Evolutionary conservation across 768 basidiomycete genomes (phyloP), one percentile per base, ranked within the genome.

Genomic region (Trametes sanguinea): DNA sequence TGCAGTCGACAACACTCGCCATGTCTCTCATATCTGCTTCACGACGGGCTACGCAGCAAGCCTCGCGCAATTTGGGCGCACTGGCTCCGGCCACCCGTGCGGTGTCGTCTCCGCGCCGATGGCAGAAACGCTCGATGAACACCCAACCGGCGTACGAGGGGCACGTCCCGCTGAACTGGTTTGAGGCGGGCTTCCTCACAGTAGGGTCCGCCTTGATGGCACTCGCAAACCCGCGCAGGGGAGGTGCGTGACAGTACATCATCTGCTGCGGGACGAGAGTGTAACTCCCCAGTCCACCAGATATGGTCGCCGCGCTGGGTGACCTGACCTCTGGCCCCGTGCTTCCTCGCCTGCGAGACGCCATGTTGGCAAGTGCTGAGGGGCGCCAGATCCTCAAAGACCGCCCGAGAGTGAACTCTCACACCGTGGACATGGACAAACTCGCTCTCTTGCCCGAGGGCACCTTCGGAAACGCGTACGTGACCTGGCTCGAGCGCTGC

Each of bases 301-400:
- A 99, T 74, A 94, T 99, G 89, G 84, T 98, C 44, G 95, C 97
- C 10, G 90, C 93, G 4, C 82, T 98, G 8, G 94, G 93, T 27
- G 97, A 98, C 75, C 94, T 94, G 1, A 95, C 96, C 0, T 91
- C 94, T 6, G 89, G 91, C 2, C 81, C 85, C 0, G 85, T 87
- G 56, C 80, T 98, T 44, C 87, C 91, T 6, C 80, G 81, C 50
- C 76, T 97, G 51, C 86, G 92, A 33, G 88, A 92, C 65, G 71
- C 72, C 39, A 93, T 98, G 90, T 82, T 91, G 2, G 80, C 81
- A 37, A 87, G 88, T 68, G 74, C 85, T 2, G 94, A 97, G 76
- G 97, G 96, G 4, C 83, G 95, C 27, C 80, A 80, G 63, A 89
- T 99, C 47, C 80, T 98, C 58, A 88, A 85, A 69, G 86, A 95